Evolutionary conservation across 768 basidiomycete genomes (phyloP).

Genomic region (Melanogaster broomeanus): DNA sequence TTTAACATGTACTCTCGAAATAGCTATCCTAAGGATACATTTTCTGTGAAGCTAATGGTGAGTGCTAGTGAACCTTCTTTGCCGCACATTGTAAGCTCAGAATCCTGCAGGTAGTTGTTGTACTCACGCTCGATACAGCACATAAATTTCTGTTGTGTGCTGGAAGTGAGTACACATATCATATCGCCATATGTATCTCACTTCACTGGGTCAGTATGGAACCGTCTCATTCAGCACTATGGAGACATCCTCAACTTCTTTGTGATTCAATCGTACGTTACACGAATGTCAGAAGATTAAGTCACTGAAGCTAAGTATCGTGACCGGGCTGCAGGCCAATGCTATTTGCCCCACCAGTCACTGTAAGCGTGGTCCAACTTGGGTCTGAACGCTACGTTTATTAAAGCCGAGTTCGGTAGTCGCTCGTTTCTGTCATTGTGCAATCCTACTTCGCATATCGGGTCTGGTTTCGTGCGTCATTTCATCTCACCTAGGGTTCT

Average conservation of each 20-base stretch:
- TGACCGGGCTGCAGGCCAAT: neutral
- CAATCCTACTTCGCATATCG: neutral
- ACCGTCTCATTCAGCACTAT: neutral
- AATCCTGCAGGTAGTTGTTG: neutral
- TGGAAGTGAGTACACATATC: neutral
- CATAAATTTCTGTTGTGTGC: neutral
- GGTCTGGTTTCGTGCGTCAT: neutral
- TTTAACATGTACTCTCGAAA: neutral
- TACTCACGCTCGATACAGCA: neutral
- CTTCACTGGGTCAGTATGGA: neutral
- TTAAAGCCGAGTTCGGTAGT: neutral
- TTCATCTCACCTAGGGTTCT: neutral
- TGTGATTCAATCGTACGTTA: neutral
- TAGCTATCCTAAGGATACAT: neutral
- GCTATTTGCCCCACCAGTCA: neutral
- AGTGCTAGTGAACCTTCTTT: neutral
- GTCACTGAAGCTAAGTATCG: neutral
- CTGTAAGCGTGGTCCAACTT: neutral
- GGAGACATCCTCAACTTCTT: neutral
- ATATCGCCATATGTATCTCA: neutral
- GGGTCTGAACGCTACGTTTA: neutral
- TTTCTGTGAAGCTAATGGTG: neutral
- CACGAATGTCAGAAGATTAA: neutral
- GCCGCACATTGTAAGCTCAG: neutral
- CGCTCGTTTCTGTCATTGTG: neutral